Conservation (phyloP, 2,329 filamentous ascomycete genomes). For the Ophiocordyceps camponoti-rufipedis region DNA sequence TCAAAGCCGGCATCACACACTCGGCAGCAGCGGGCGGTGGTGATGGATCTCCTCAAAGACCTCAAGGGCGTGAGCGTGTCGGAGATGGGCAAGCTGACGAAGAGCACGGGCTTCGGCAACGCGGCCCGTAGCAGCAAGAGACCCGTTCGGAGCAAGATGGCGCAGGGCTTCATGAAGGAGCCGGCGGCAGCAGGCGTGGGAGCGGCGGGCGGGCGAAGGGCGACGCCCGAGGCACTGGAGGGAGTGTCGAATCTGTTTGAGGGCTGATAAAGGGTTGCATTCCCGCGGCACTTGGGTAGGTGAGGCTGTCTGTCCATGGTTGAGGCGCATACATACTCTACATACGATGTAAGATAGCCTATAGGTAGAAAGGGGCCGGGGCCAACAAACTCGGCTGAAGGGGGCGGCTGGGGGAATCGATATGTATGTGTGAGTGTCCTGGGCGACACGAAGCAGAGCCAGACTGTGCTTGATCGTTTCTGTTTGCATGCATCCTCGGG, state of each 20-base stretch:
- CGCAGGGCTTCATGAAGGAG: slow-evolving; percentile 47
- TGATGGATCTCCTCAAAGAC: slow-evolving; percentile 71
- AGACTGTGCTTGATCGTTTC: too few species aligned
- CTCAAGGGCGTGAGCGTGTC: slow-evolving; percentile 83
- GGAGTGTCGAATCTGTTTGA: slow-evolving; percentile 35
- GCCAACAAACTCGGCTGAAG: too few species aligned
- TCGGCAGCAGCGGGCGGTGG: slow-evolving; percentile 62
- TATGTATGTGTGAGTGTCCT: too few species aligned
- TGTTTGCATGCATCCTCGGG: too few species aligned
- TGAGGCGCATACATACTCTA: background rate
- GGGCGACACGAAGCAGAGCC: too few species aligned
- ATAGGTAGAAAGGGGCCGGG: too few species aligned
- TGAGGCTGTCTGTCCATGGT: too few species aligned
- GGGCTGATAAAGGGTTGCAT: slow-evolving; percentile 1
- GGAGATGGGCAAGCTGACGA: slow-evolving; percentile 71
- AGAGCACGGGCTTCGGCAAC: slow-evolving; percentile 22
- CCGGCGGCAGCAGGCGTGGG: slow-evolving; percentile 16
- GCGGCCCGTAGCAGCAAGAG: slow-evolving; percentile 9
- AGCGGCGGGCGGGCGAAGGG: slow-evolving; percentile 10
- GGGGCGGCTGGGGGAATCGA: too few species aligned
- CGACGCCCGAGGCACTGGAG: slow-evolving; percentile 32
- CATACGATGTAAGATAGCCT: too few species aligned
- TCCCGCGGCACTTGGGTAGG: too few species aligned
- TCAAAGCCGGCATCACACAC: slow-evolving; percentile 38
- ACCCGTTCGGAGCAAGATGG: slow-evolving; percentile 28